A percentile compares a stretch with the other conserved stretches of the same genome.
Evolutionary conservation across 2,329 filamentous ascomycete species (phyloP).

Genomic region (Fusarium algeriense): DNA sequence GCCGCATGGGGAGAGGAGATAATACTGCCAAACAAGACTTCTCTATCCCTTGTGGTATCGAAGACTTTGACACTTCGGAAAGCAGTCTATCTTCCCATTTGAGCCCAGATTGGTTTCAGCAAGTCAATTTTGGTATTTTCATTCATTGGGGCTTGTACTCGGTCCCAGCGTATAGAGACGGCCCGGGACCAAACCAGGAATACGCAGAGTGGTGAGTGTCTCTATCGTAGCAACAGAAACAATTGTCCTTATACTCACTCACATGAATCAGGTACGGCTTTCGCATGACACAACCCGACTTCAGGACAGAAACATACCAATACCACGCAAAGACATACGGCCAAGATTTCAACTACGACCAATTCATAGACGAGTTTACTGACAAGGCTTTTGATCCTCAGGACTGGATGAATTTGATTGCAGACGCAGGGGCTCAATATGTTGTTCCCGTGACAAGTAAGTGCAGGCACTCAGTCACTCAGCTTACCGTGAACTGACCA

Average conservation of each 20-base stretch:
- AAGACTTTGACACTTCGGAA: neutral
- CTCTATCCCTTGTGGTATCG: neutral
- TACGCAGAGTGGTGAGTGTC: neutral
- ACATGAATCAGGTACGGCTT: neutral
- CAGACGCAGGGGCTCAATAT: neutral
- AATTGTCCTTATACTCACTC: neutral
- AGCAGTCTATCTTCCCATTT: neutral
- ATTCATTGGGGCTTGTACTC: neutral
- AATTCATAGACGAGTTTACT: neutral
- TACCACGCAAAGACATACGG: neutral
- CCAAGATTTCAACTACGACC: neutral
- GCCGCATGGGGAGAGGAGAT: too few species aligned
- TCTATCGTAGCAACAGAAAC: too few species aligned
- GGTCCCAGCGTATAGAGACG: neutral
- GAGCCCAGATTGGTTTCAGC: neutral
- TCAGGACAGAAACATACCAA: neutral
- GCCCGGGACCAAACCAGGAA: neutral
- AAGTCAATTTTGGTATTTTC: neutral
- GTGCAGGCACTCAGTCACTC: neutral
- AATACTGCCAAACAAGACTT: neutral
- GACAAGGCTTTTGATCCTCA: neutral
- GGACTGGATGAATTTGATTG: neutral
- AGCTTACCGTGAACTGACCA: accelerated
- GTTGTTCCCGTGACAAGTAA: neutral
- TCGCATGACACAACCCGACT: neutral